Evolutionary conservation across 805 yeast genomes (phyloP).

Genomic region (Wickerhamiella azymoides): DNA sequence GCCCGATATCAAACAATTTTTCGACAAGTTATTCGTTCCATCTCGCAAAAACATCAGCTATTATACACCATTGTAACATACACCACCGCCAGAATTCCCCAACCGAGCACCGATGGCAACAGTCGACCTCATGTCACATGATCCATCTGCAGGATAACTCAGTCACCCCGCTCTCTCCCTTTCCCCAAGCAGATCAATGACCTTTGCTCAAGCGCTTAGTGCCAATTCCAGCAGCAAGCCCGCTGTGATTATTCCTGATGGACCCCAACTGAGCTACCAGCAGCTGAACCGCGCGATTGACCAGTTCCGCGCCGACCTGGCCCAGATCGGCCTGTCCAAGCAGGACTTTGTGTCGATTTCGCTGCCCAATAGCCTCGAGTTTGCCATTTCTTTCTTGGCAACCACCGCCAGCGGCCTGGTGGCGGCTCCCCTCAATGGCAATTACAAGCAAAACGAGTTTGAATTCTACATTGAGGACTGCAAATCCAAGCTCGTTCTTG

Average conservation of each 20-base stretch:
- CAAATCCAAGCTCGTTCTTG: slow-evolving; percentile 42
- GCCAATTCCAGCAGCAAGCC: background rate
- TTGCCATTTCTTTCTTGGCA: slow-evolving; percentile 42
- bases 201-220: background rate
- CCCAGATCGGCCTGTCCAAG: slow-evolving; percentile 24
- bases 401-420: slow-evolving; percentile 41
- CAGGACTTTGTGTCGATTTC: slow-evolving; percentile 45
- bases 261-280: slow-evolving; percentile 33
- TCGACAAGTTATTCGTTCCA: too few species aligned
- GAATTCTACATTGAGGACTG: slow-evolving; percentile 52
- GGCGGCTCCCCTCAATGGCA: slow-evolving; percentile 58
- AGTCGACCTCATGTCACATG: background rate
- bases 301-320: slow-evolving; percentile 34
- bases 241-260: slow-evolving; percentile 33
- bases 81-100: too few species aligned
- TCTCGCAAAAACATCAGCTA: too few species aligned
- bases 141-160: background rate
- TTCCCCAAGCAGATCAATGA: background rate
- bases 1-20: too few species aligned
- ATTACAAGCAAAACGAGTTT: slow-evolving; percentile 46
- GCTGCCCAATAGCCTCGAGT: slow-evolving; percentile 47
- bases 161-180: background rate
- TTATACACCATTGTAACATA: too few species aligned
- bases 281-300: slow-evolving; percentile 24
- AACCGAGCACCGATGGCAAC: background rate